A percentile compares a stretch with the other conserved stretches of the same genome.
Conservation (phyloP, 352 stramenopile species). For the Phytophthora sansomeana region DNA sequence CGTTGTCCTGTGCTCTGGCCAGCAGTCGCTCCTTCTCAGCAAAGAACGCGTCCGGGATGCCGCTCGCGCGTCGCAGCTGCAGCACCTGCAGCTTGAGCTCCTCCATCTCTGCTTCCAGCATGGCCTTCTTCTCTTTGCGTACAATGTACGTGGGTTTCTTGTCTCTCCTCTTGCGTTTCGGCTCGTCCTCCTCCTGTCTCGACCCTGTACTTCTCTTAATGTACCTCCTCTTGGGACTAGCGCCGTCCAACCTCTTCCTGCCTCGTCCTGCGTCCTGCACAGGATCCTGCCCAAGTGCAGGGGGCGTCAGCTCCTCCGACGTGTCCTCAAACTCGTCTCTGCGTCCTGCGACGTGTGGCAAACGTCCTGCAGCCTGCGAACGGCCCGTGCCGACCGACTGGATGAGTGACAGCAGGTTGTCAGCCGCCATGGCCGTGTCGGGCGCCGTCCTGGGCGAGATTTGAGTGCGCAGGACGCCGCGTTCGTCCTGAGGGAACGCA, state of each 20-base stretch:
- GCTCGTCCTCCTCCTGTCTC: slow-evolving; percentile 4
- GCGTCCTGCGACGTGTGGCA: not conserved
- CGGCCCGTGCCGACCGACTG: slow-evolving; percentile 16
- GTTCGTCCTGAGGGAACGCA: slow-evolving; percentile 34
- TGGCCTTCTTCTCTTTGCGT: slow-evolving; percentile 54
- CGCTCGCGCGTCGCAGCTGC: slow-evolving; percentile 36
- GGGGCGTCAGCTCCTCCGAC: slow-evolving; percentile 23
- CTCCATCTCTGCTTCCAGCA: slow-evolving; percentile 46
- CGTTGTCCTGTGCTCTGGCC: slow-evolving; percentile 40
- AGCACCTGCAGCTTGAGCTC: slow-evolving; percentile 42
- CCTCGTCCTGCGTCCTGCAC: slow-evolving; percentile 2
- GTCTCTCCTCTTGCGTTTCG: slow-evolving; percentile 29
- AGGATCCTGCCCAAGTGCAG: not conserved
- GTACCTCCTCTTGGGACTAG: slow-evolving; percentile 20
- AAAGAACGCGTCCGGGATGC: slow-evolving; percentile 45
- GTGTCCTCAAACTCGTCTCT: slow-evolving; percentile 16
- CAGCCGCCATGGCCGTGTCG: slow-evolving; percentile 23
- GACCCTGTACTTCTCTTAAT: not conserved
- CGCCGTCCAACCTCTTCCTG: slow-evolving; percentile 12
- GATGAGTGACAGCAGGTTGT: slow-evolving; percentile 46
- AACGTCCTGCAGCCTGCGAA: not conserved
- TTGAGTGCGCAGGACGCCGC: not conserved
- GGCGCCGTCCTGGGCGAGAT: slow-evolving; percentile 12
- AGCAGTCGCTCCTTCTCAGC: slow-evolving; percentile 31
- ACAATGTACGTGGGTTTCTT: slow-evolving; percentile 55